Conservation (phyloP, 2,329 filamentous ascomycete genomes). For the Cercospora beticola region DNA sequence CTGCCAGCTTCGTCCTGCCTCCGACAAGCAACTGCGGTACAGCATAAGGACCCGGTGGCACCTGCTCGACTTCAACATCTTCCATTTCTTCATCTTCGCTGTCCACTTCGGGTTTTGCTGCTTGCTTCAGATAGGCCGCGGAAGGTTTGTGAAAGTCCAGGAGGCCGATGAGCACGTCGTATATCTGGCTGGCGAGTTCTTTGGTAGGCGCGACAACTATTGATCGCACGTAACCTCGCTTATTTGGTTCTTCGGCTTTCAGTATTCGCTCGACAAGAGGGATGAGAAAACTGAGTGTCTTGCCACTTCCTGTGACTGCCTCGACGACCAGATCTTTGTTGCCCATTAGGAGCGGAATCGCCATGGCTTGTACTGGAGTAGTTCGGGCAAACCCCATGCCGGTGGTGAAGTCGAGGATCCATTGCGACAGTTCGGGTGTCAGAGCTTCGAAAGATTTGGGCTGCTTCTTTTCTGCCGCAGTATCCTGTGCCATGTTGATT, state of each 20-base stretch:
- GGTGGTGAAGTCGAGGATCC: conserved; percentile 79
- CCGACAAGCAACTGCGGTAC: conserved; percentile 87
- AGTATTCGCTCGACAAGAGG: conserved; percentile 81
- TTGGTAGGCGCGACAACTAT: conserved; percentile 91
- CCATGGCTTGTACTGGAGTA: conserved; percentile 92
- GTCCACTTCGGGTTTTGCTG: conserved; percentile 35
- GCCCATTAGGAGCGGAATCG: conserved; percentile 81
- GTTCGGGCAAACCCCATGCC: conserved; percentile 84
- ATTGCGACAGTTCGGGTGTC: conserved; percentile 71
- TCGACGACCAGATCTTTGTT: conserved; percentile 94
- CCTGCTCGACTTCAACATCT: conserved; percentile 45
- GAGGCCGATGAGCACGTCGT: conserved; percentile 73
- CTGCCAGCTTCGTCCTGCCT: conserved; percentile 74
- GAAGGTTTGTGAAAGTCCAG: conserved; percentile 82
- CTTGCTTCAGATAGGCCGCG: conserved; percentile 62
- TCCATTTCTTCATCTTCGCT: conserved; percentile 45
- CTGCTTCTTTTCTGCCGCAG: conserved; percentile 32
- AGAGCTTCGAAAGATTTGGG: conserved; percentile 66
- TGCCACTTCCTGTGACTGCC: conserved; percentile 86
- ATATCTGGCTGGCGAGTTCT: conserved; percentile 88
- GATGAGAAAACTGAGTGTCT: conserved; percentile 82
- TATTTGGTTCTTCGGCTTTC: conserved; percentile 75
- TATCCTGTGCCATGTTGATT: conserved; percentile 26
- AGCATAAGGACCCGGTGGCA: conserved; percentile 53
- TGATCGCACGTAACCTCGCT: conserved; percentile 84